Conservation (phyloP, 2,329 filamentous ascomycete genomes). For the Delphinella strobiligena region DNA sequence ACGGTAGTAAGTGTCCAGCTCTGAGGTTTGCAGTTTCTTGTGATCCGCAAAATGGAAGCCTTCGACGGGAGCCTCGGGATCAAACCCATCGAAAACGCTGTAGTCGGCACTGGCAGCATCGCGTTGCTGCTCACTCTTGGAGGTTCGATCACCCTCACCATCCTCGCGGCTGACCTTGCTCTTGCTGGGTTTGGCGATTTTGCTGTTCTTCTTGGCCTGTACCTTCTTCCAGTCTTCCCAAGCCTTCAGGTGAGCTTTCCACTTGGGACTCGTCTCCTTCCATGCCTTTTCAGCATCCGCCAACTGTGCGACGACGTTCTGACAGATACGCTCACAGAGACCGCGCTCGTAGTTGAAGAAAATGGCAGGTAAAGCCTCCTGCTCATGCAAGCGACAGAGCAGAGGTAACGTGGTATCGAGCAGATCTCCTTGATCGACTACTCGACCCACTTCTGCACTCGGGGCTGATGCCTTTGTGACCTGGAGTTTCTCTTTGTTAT, state of each 20-base stretch:
- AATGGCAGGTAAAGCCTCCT: constrained; percentile 58
- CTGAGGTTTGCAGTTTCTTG: constrained; percentile 44
- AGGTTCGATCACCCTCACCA: constrained; percentile 35
- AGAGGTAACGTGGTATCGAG: constrained; percentile 43
- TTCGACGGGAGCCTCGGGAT: constrained; percentile 51
- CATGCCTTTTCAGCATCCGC: constrained; percentile 42
- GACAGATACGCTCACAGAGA: constrained; percentile 49
- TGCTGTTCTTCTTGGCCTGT: constrained; percentile 26
- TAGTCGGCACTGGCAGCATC: constrained; percentile 45
- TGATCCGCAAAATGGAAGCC: constrained; percentile 56
- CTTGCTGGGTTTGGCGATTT: constrained; percentile 27
- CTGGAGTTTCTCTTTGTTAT: constrained; percentile 14
- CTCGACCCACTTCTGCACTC: constrained; percentile 9
- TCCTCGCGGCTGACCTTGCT: constrained; percentile 32
- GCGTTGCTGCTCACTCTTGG: constrained; percentile 45
- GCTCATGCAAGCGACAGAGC: constrained; percentile 47
- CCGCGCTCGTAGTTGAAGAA: constrained; percentile 65
- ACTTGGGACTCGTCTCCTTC: constrained; percentile 45
- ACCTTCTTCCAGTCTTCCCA: constrained; percentile 47
- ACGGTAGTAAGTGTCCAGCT: constrained; percentile 44
- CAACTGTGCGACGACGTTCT: constrained; percentile 40
- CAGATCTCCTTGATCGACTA: constrained; percentile 14
- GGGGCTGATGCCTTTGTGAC: constrained; percentile 9
- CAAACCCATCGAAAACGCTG: constrained; percentile 51
- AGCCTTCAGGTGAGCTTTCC: constrained; percentile 47